These are phyloP conservation scores for Aspergillus sp. DNA, from an alignment of 2,329 filamentous ascomycete genomes.

Conservation along the genomic window DNA sequence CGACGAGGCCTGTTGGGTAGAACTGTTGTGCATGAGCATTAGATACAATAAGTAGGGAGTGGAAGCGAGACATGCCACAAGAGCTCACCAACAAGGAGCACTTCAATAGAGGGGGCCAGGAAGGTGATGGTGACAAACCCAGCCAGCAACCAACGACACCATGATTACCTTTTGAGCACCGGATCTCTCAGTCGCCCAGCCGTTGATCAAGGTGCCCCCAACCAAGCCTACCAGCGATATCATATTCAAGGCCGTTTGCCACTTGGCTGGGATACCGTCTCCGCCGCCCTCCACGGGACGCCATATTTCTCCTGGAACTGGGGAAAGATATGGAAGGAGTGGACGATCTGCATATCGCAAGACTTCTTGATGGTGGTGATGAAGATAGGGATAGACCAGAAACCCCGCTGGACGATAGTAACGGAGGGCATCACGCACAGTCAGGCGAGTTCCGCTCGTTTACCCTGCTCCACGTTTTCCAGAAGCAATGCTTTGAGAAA, in stretches of 20 bases:
- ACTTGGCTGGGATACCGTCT: slow-evolving; percentile 45
- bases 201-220: slow-evolving; percentile 64
- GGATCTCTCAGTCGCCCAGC: slow-evolving; percentile 53
- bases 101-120: slow-evolving; percentile 29
- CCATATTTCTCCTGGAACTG: slow-evolving; percentile 48
- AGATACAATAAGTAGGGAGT: too few species aligned
- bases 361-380: slow-evolving; percentile 50
- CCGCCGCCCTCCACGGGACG: slow-evolving; percentile 24
- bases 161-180: too few species aligned
- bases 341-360: slow-evolving; percentile 55
- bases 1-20: too few species aligned
- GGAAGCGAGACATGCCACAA: too few species aligned
- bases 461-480: too few species aligned
- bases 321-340: slow-evolving; percentile 51
- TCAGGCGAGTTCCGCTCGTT: too few species aligned
- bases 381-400: too few species aligned
- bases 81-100: slow-evolving; percentile 58
- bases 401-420: too few species aligned
- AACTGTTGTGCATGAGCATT: too few species aligned
- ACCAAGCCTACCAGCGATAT: slow-evolving; percentile 58
- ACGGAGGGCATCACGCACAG: too few species aligned
- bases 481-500: neutral
- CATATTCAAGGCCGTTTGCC: slow-evolving; percentile 51
- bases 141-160: slow-evolving; percentile 55
- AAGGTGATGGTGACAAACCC: slow-evolving; percentile 64